These are phyloP conservation scores for button mushroom (Agaricus bisporus) DNA, from an alignment of 768 basidiomycete species.

Conservation along the genomic window DNA sequence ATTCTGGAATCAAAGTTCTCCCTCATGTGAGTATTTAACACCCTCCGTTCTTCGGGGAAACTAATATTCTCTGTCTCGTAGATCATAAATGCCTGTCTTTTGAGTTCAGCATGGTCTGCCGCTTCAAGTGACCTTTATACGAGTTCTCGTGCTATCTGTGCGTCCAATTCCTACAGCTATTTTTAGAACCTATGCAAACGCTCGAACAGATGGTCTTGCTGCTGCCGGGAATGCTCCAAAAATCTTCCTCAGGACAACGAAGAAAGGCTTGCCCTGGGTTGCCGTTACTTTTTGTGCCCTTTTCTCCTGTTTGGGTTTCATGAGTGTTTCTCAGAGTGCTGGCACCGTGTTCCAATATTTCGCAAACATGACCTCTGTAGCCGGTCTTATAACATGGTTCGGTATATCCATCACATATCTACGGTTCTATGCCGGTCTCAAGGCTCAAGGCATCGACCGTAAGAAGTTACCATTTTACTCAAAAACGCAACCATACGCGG, in stretches of 20 bases:
- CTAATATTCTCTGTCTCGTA: slow-evolving; percentile 18
- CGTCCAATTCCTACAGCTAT: slow-evolving; percentile 19
- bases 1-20: slow-evolving; percentile 79
- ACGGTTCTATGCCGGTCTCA: slow-evolving; percentile 81
- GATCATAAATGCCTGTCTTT: slow-evolving; percentile 77
- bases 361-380: slow-evolving; percentile 63
- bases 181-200: neutral
- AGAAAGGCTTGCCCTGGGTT: slow-evolving; percentile 70
- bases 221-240: slow-evolving; percentile 74
- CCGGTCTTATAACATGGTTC: slow-evolving; percentile 77
- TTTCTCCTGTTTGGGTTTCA: slow-evolving; percentile 74
- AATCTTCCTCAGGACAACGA: slow-evolving; percentile 65
- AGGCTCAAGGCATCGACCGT: slow-evolving; percentile 74
- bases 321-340: slow-evolving; percentile 63
- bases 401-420: slow-evolving; percentile 72
- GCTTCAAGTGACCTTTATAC: slow-evolving; percentile 88
- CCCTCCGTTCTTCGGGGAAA: neutral
- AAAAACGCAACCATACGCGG: slow-evolving; percentile 65
- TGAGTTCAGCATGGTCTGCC: slow-evolving; percentile 92
- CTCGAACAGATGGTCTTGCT: slow-evolving; percentile 67
- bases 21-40: slow-evolving; percentile 56
- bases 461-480: slow-evolving; percentile 64
- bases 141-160: slow-evolving; percentile 80
- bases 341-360: slow-evolving; percentile 80
- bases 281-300: slow-evolving; percentile 62